Conservation (phyloP, 1,284 basidiomycete genomes). For the Fomitiporia mediterranea region DNA sequence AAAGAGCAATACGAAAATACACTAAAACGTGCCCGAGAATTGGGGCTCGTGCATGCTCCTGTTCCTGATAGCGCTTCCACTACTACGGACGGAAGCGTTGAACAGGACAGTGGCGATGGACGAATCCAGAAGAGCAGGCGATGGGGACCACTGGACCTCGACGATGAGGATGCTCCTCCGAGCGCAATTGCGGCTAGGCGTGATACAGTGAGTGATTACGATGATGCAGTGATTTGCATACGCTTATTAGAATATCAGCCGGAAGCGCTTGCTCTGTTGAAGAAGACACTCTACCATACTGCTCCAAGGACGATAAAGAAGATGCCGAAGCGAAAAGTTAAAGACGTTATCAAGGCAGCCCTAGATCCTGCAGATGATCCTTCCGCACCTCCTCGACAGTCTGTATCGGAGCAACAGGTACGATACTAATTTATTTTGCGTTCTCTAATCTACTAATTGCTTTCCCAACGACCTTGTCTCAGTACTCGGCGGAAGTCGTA, state of each 20-base stretch:
- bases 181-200: slow-evolving; percentile 58
- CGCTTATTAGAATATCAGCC: slow-evolving; percentile 31
- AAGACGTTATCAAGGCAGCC: slow-evolving; percentile 43
- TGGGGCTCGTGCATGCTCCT: slow-evolving; percentile 39
- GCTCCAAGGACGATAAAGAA: slow-evolving; percentile 50
- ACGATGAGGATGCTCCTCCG: slow-evolving; percentile 55
- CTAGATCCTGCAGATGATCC: slow-evolving; percentile 49
- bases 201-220: slow-evolving; percentile 46
- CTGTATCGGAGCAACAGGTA: slow-evolving; percentile 54
- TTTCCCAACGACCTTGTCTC: neutral
- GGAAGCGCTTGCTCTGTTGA: slow-evolving; percentile 51
- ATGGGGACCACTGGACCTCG: slow-evolving; percentile 55
- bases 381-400: slow-evolving; percentile 46
- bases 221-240: neutral
- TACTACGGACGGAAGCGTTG: slow-evolving; percentile 19
- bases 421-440: slow-evolving; percentile 28
- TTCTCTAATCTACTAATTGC: neutral
- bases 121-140: slow-evolving; percentile 36
- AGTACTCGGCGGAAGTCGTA: slow-evolving; percentile 13
- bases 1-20: slow-evolving; percentile 38
- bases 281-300: slow-evolving; percentile 52
- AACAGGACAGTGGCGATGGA: slow-evolving; percentile 4
- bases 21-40: slow-evolving; percentile 41
- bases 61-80: slow-evolving; percentile 11
- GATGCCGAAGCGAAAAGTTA: slow-evolving; percentile 44